Base-by-base conservation (phyloP, 345 rosid genomes). In the Eucalyptus melliodora region DNA sequence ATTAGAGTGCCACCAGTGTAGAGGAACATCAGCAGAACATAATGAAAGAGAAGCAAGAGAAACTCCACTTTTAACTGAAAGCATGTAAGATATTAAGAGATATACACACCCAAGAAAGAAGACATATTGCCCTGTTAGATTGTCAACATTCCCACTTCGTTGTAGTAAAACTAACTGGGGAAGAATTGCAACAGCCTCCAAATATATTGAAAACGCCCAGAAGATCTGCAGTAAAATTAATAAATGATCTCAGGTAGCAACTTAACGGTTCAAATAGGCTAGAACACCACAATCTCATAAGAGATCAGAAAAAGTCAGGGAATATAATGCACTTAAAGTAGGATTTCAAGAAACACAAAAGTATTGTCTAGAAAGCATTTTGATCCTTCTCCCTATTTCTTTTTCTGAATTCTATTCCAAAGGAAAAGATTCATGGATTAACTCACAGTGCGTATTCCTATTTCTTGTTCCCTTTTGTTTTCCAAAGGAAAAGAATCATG, bases 131-230 rank as follows among this genome's bases (percentile, higher is more conserved):
- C 99, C 99, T 2, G 99, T 95, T 92, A 96, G 92, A 92, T 97
- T 97, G 94, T 97, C 99, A 88, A 97, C 99, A 91, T 97, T 97
- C 88, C 99, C 97, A 89, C 99, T 96, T 91, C 98, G 88, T 90
- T 97, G 99, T 65, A 97, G 97, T 92, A 96, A 89, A 90, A 97
- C 96, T 91, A 97, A 89, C 93, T 96, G 99, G 49, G 99, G 99
- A 93, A 97, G 96, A 89, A 97, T 97, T 26, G 99, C 99, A 90
- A 97, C 94, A 56, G 99, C 97, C 93, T 97, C 99, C 96, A 97
- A 92, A 94, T 97, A 97, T 40, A 97, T 95, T 26, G 99, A 97
- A 90, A 97, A 96, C 27, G 98, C 99, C 99, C 99, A 97, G 86
- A 95, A 93, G 69, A 96, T 90, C 99, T 97, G 92, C 90, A 90